Evolutionary conservation across 2,329 filamentous ascomycete genomes (phyloP), one percentile per base, ranked within the genome.

Genomic region (Xylariaceae sp.): DNA sequence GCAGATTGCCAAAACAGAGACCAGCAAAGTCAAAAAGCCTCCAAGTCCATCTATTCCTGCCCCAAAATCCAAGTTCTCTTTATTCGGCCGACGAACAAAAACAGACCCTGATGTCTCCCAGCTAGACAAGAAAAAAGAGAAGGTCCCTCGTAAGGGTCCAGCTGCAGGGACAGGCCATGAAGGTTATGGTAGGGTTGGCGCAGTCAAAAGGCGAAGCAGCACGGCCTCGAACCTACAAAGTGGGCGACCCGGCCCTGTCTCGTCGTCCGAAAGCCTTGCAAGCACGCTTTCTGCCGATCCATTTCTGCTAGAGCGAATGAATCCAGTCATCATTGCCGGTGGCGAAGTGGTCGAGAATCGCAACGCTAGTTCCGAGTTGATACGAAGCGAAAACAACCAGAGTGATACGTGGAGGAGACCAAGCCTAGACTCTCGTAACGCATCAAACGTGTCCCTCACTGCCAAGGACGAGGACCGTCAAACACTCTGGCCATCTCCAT

Each of bases 81-180:
- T 96, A 48, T 96, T 96, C 62, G 77, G 86, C 9, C 82, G 87
- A 58, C 85, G 84, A 50, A 84, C 84, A 13, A 95, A 90, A 68
- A 77, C 81, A 0, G 76, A 81, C 1, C 66, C 80, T 4, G 77
- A 83, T 40, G 66, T 69, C n/a, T 54, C 71, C 11, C 69, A 69
- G 17, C 54, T 67, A 1, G 79, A 84, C n/a, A 83, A 47, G 47
- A 60, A 80, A 65, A 76, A 79, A 36, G 83, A 86, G 9, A 84
- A 79, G 57, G 65, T 74, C 7, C 55, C 74, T 19, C 81, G 88
- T 28, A 93, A 90, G 69, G 92, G 93, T 0, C 93, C 93, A 18
- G 83, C 81, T 14, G 93, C 93, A 39, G 93, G 93, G n/a, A 97
- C 93, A 36, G 93, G 93, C 0, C 91, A 97, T 63, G 93, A 97